Conservation (phyloP, 202 grass and related monocot genomes). For the Alloteropsis angusta region DNA sequence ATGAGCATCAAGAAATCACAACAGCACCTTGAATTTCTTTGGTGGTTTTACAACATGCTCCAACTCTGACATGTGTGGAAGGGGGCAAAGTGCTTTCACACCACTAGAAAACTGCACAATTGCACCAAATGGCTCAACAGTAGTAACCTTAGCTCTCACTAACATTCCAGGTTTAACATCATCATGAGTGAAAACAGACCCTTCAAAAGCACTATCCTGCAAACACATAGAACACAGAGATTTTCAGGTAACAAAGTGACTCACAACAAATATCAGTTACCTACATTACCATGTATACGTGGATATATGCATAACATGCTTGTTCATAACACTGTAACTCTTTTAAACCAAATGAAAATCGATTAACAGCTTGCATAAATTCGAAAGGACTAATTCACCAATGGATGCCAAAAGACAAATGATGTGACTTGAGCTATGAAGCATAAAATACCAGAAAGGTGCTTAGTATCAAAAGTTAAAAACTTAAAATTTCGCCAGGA, state of each 20-base stretch:
- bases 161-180: conserved; percentile 97
- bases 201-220: conserved; percentile 96
- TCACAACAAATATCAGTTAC: neutral
- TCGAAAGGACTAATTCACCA: neutral
- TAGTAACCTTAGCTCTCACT: conserved; percentile 75
- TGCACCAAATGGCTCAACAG: conserved; percentile 60
- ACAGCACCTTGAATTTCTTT: conserved; percentile 92
- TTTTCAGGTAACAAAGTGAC: neutral
- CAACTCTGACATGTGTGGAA: conserved; percentile 92
- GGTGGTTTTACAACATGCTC: conserved; percentile 65
- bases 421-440: neutral
- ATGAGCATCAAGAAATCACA: neutral
- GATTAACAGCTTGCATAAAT: neutral
- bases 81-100: conserved; percentile 90
- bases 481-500: conserved; percentile 10
- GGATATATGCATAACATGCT: neutral
- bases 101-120: conserved; percentile 87
- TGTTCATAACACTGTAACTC: neutral
- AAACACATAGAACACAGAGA: conserved; percentile 12
- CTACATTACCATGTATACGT: neutral
- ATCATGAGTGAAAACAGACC: conserved; percentile 93
- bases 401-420: neutral
- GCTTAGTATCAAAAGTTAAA: conserved; percentile 7
- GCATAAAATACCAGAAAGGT: conserved; percentile 1
- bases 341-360: neutral